Conservation (phyloP, 305 asterid species). For the Rubia balearica region DNA sequence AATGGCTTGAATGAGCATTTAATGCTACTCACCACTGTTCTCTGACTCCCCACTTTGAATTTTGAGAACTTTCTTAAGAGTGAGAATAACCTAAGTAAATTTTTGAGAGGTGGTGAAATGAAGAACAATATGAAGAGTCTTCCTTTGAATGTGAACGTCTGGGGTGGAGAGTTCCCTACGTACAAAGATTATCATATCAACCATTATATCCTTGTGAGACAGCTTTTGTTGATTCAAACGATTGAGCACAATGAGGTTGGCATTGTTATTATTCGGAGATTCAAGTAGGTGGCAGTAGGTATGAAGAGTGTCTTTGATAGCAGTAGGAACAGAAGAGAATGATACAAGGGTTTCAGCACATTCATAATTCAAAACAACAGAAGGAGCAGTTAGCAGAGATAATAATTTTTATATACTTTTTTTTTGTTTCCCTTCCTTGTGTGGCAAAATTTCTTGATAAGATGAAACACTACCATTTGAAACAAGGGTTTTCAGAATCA, state of each 20-base stretch:
- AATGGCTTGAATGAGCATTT: conserved; percentile 50
- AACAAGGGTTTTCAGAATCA: conserved; percentile 20
- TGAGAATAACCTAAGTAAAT: too few species aligned
- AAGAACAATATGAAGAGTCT: too few species aligned
- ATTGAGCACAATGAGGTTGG: too few species aligned
- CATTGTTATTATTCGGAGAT: conserved; percentile 39
- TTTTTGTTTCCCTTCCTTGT: conserved; percentile 81
- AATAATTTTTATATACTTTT: conserved; percentile 83
- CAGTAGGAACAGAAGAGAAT: conserved; percentile 90
- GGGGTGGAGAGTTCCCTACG: too few species aligned
- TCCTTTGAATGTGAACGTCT: too few species aligned
- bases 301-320: conserved; percentile 87
- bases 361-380: conserved; percentile 86
- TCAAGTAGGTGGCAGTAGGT: conserved; percentile 90
- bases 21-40: too few species aligned
- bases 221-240: too few species aligned
- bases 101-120: too few species aligned
- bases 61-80: too few species aligned
- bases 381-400: conserved; percentile 71
- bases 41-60: too few species aligned
- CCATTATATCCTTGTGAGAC: too few species aligned
- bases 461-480: conserved; percentile 92
- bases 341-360: conserved; percentile 97
- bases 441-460: conserved; percentile 84
- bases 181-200: too few species aligned